Evolutionary conservation across 345 rosid species (phyloP).

Genomic region (Cardamine occulta): DNA sequence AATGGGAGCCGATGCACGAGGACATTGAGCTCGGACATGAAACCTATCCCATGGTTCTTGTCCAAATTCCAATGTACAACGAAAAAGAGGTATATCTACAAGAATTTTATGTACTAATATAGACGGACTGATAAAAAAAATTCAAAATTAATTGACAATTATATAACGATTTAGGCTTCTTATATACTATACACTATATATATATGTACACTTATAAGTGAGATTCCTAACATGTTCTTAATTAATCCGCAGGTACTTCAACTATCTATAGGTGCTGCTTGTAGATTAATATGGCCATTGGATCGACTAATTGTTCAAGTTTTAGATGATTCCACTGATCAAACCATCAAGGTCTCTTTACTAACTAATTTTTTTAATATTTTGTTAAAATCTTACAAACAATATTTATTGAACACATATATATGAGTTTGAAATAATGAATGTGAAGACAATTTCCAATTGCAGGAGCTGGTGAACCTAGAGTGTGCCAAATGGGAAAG

Average conservation of each 20-base stretch:
- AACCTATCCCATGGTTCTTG: conserved; percentile 43
- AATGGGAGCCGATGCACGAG: conserved; percentile 49
- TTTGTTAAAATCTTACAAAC: too few species aligned
- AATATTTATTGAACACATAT: neutral
- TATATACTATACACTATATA: too few species aligned
- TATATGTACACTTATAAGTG: neutral
- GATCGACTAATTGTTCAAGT: conserved; percentile 64
- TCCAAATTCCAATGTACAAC: conserved; percentile 46
- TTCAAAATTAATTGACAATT: neutral
- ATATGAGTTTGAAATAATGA: neutral
- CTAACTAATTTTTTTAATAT: neutral
- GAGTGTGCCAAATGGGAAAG: conserved; percentile 44
- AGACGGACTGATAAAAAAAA: neutral
- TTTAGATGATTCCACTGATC: conserved; percentile 68
- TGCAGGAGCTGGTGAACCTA: conserved; percentile 38
- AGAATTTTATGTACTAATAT: neutral
- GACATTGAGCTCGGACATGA: conserved; percentile 55
- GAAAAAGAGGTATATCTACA: conserved; percentile 40
- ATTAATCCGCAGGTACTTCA: conserved; percentile 52
- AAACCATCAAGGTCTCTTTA: conserved; percentile 51
- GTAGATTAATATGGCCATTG: conserved; percentile 62
- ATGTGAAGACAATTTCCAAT: neutral
- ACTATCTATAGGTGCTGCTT: conserved; percentile 65
- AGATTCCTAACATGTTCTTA: conserved; percentile 5
- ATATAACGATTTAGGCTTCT: neutral